Percentiles rank a stretch among this genome's conserved stretches.
phyloP scores from a whole-genome alignment of 257 asterid genomes.

The Datura wrightii region DNA sequence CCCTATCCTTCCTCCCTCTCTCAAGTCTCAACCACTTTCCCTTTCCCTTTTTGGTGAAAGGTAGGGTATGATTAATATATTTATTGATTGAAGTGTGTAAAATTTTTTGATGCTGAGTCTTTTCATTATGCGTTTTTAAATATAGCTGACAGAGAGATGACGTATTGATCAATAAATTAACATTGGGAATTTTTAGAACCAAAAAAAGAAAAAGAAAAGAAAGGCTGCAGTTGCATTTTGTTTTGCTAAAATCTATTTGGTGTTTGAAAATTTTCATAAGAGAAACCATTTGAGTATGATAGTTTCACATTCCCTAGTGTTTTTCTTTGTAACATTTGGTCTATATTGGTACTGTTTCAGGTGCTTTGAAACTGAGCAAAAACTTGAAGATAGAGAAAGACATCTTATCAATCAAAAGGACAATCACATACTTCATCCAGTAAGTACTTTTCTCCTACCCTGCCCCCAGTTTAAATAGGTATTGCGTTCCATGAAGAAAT shows the following conservation, averaged over 20 bases:
- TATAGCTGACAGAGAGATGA: not conserved
- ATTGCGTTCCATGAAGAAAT: conserved; percentile 35
- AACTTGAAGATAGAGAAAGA: conserved; percentile 84
- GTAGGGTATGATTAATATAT: not conserved
- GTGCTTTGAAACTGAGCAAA: conserved; percentile 85
- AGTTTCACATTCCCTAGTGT: not conserved
- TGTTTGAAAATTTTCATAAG: not conserved
- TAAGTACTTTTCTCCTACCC: conserved; percentile 44
- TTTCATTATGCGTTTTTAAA: not conserved
- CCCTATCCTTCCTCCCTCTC: not conserved
- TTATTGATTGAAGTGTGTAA: not conserved
- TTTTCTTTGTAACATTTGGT: conserved; percentile 19
- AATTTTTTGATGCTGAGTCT: not conserved
- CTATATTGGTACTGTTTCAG: conserved; percentile 47
- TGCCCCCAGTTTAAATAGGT: not conserved
- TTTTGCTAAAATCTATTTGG: not conserved
- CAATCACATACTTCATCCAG: conserved; percentile 75
- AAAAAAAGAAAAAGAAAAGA: not conserved
- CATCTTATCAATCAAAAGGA: conserved; percentile 87
- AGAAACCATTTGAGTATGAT: not conserved
- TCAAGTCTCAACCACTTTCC: not conserved
- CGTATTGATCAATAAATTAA: not conserved
- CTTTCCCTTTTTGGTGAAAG: conserved; percentile 9
- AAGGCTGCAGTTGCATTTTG: not conserved
- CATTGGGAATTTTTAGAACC: not conserved